These are phyloP conservation scores for Sporothrix curviconia DNA, from an alignment of 2,329 filamentous ascomycete species.

Conservation along the genomic window DNA sequence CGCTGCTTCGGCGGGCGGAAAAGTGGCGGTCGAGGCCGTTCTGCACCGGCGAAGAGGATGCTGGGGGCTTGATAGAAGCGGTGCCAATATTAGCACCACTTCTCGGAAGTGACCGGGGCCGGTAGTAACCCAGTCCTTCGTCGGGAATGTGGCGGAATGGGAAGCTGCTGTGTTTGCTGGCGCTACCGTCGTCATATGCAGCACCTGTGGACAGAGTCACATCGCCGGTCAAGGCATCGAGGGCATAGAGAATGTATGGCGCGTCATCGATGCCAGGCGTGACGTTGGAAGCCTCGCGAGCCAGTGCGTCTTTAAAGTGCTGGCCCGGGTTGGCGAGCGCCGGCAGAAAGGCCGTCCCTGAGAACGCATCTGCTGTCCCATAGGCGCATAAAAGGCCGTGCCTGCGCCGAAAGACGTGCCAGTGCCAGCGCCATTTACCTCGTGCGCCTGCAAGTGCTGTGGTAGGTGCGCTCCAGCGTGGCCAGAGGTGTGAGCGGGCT, in stretches of 20 bases:
- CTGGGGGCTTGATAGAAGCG: conserved; percentile 6
- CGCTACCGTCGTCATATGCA: conserved; percentile 44
- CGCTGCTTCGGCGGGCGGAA: not conserved
- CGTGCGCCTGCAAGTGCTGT: no score
- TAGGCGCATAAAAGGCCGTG: no score
- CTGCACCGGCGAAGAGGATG: not conserved
- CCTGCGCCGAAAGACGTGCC: no score
- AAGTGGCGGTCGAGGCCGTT: not conserved
- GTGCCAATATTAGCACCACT: conserved; percentile 10
- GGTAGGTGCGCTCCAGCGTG: no score
- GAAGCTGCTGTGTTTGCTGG: conserved; percentile 22
- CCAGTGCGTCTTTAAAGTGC: conserved; percentile 46
- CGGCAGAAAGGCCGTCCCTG: not conserved
- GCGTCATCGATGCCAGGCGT: conserved; percentile 79
- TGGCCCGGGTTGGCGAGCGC: conserved; percentile 14
- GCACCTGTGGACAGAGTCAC: not conserved
- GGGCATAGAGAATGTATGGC: conserved; percentile 82
- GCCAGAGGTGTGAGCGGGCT: no score
- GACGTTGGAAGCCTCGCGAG: conserved; percentile 44
- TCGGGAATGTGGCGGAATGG: conserved; percentile 26
- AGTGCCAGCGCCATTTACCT: no score
- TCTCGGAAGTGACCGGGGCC: not conserved
- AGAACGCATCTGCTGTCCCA: no score
- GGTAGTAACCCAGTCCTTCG: conserved; percentile 36
- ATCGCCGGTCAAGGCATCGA: conserved; percentile 78